A percentile compares a stretch with the other conserved stretches of the same genome.
Conservation (phyloP, 208 protist species). For the Angomonas ambiguus region DNA sequence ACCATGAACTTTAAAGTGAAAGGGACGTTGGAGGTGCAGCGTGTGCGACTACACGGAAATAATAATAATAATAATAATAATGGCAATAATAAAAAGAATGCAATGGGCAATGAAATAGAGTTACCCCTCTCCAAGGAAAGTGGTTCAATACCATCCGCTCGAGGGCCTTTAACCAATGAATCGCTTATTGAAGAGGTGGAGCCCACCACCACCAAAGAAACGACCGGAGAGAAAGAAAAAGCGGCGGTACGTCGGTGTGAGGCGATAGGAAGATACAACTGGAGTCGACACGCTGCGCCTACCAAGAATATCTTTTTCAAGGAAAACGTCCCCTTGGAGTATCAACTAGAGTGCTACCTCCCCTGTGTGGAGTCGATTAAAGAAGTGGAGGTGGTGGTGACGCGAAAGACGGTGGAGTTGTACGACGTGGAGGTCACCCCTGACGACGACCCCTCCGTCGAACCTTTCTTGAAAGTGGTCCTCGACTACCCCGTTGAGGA, state of each 20-base stretch:
- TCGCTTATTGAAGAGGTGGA: conserved; percentile 68
- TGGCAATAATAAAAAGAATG: conserved; percentile 44
- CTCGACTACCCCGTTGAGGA: conserved; percentile 81
- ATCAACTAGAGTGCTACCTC: conserved; percentile 55
- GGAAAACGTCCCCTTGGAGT: conserved; percentile 61
- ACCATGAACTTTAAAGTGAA: conserved; percentile 88
- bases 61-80: conserved; percentile 11
- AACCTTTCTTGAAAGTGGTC: conserved; percentile 50
- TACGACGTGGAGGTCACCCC: conserved; percentile 54
- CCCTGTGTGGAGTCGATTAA: conserved; percentile 66
- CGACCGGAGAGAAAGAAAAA: background rate
- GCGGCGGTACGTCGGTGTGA: conserved; percentile 24
- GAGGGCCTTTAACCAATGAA: conserved; percentile 31
- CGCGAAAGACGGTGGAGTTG: conserved; percentile 37
- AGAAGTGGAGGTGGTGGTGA: conserved; percentile 78
- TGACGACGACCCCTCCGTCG: conserved; percentile 1
- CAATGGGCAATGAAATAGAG: conserved; percentile 84
- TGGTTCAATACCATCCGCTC: conserved; percentile 39
- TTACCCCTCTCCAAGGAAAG: conserved; percentile 38
- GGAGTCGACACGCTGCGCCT: conserved; percentile 65
- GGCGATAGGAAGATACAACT: conserved; percentile 67
- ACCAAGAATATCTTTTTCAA: conserved; percentile 65
- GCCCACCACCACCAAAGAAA: background rate
- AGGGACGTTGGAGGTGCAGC: conserved; percentile 77
- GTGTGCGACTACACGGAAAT: conserved; percentile 60